Base-by-base conservation (phyloP, 164 flowering plant genomes). In the Cinnamomum chago region DNA sequence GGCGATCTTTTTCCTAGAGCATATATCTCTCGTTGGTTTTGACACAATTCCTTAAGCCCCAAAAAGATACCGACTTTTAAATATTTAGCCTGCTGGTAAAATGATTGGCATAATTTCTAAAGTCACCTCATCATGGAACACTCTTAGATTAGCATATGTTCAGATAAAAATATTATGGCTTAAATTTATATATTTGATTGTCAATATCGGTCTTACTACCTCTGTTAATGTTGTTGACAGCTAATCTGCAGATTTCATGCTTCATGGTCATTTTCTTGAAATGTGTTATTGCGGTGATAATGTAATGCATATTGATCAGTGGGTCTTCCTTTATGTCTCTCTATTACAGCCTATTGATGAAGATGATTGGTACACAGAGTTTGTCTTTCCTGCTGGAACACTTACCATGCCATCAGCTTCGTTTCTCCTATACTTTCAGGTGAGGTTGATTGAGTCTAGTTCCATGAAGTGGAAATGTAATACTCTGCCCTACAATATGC, bases 381-480 rank as follows among this genome's bases (percentile, higher is more conserved):
- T 66, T 20, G 14, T 67, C 2, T 76, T 73, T 27, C 77, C 82
- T 28, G 30, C 70, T 67, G 79, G 82, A 68, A 66, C 79, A 5
- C 17, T 80, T 69, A 72, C 51, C 0, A 40, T 77, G 13, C 72
- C 82, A 70, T 73, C 82, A 20, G 70, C 79, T 35, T 58, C 79
- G 17, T 70, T 76, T 24, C 66, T 76, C 23, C 72, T 80, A 17
- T 76, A 80, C 27, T 80, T 80, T n/a, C 82, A 80, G 73, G 82
- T 79, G 22, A 71, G 72, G 10, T n/a, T 24, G 14, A 23, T n/a
- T 17, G 18, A 40, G 13, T 62, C 15, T 71, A 3, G 47, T 35
- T 35, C 11, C 22, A 73, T 7, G 50, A 24, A 10, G 5, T 18
- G 22, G 15, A 7, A 12, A 17, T 18, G 58, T 5, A 35, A 35